Evolutionary conservation across 306 rosid genomes (phyloP).

Genomic region (Rosa multiflora): DNA sequence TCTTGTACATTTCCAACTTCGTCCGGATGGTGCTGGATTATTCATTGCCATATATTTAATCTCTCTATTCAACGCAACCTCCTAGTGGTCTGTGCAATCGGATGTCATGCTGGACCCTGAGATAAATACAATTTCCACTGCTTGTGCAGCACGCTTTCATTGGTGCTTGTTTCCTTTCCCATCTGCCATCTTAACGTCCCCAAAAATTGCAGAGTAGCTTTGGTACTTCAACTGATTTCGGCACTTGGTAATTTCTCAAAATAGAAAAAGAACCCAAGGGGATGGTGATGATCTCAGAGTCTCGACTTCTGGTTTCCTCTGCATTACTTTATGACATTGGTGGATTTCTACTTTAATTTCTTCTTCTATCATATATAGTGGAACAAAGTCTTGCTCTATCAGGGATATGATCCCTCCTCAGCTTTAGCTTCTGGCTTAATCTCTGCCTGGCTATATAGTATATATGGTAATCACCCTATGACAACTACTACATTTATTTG

Average conservation of each 20-base stretch:
- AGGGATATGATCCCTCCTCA: too few relatives aligned
- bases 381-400: background rate
- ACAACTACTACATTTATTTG: background rate
- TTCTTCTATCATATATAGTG: background rate
- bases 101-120: conserved; percentile 7
- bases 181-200: background rate
- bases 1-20: conserved; percentile 9
- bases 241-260: background rate
- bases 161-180: background rate
- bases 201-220: background rate
- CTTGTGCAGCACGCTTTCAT: background rate
- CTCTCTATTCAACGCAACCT: background rate
- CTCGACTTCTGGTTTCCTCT: background rate
- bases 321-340: background rate
- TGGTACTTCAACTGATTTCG: background rate
- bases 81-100: conserved; percentile 20
- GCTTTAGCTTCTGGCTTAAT: background rate
- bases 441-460: background rate
- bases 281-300: background rate
- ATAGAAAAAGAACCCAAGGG: background rate
- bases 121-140: background rate
- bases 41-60: background rate
- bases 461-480: background rate
- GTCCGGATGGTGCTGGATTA: background rate
- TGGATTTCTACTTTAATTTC: background rate